Base-by-base conservation (phyloP, 805 yeast genomes). In the Ogataea pilisensis region DNA sequence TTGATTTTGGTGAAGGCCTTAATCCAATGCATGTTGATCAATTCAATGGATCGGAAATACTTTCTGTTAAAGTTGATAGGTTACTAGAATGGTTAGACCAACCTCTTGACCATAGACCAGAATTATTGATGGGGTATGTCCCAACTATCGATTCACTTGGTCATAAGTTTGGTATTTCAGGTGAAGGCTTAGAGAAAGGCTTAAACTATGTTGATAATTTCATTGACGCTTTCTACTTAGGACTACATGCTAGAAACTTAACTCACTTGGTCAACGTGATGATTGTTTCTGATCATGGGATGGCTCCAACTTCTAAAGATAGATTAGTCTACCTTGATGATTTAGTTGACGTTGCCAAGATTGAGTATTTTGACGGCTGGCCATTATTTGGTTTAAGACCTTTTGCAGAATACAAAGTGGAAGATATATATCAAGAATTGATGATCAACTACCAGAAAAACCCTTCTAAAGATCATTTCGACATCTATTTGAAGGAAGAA, bases 241-340 rank as follows among this genome's bases (percentile, higher is more conserved):
- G 75, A 8, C 50, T 90, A 17, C 43, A 55, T 1, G 54, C 58
- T 16, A 68, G 95, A 41, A 80, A 84, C 49, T 63, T 88, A 44
- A 63, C 73, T 0, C 70, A 78, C 18, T 70, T 87, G 31, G 85
- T 84, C 16, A 90, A 91, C 57, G 63, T 90, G 17, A 63, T 91
- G 0, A 65, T 90, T 32, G 84, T 90, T 3, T 85, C 95, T 34
- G 96, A 90, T 60, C 96, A 89, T 58, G 96, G 96, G 9, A 89
- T 88, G 95, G 82, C 95, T 0, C 91, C 95, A 6, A 84, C 95
- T 1, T 73, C 86, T 1, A 75, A 80, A 47, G 76, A 80, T 11
- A 65, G 95, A 44, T 59, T 86, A 9, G 64, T 89, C 2, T 78
- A 77, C 46, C 61, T 90, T 45, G 96, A 88, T 58, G 93, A 88